phyloP scores from a whole-genome alignment of 805 yeast species.

The Hanseniaspora osmophila region DNA sequence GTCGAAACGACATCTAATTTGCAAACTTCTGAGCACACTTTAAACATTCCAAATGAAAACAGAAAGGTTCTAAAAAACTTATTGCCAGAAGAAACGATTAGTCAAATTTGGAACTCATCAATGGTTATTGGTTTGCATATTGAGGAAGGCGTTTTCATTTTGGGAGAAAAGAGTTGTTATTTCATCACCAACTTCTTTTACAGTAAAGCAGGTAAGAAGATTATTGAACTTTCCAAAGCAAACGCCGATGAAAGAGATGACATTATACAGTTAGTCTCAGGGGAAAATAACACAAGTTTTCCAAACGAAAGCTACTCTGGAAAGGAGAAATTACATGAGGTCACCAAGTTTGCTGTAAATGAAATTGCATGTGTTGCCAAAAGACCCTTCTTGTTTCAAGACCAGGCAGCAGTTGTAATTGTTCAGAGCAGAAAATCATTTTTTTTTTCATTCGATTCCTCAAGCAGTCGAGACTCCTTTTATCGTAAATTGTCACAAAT shows the following conservation, averaged over 20 bases:
- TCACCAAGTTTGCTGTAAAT: slow-evolving; percentile 45
- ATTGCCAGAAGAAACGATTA: slow-evolving; percentile 55
- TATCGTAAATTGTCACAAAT: slow-evolving; percentile 34
- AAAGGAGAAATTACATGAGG: slow-evolving; percentile 27
- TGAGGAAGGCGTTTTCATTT: slow-evolving; percentile 57
- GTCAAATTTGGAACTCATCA: slow-evolving; percentile 62
- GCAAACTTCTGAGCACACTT: slow-evolving; percentile 19
- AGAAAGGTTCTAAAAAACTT: slow-evolving; percentile 59
- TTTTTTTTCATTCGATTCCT: slow-evolving; percentile 47
- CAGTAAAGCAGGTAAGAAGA: slow-evolving; percentile 31
- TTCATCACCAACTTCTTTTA: slow-evolving; percentile 53
- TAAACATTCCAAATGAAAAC: slow-evolving; percentile 38
- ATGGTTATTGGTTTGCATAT: slow-evolving; percentile 66
- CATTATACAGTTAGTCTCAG: slow-evolving; percentile 48
- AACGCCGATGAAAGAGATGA: slow-evolving; percentile 51
- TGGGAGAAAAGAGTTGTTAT: slow-evolving; percentile 53
- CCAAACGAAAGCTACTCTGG: not conserved
- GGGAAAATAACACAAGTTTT: slow-evolving; percentile 15
- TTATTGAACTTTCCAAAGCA: slow-evolving; percentile 54
- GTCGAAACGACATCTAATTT: slow-evolving; percentile 34
- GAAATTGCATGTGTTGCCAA: slow-evolving; percentile 53
- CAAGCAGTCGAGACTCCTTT: slow-evolving; percentile 41
- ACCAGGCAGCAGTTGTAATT: slow-evolving; percentile 68
- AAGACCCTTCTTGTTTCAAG: slow-evolving; percentile 62
- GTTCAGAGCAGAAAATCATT: slow-evolving; percentile 61